Conservation (phyloP, 192 early-diverging fungal species). For the Coemansia furcata region DNA sequence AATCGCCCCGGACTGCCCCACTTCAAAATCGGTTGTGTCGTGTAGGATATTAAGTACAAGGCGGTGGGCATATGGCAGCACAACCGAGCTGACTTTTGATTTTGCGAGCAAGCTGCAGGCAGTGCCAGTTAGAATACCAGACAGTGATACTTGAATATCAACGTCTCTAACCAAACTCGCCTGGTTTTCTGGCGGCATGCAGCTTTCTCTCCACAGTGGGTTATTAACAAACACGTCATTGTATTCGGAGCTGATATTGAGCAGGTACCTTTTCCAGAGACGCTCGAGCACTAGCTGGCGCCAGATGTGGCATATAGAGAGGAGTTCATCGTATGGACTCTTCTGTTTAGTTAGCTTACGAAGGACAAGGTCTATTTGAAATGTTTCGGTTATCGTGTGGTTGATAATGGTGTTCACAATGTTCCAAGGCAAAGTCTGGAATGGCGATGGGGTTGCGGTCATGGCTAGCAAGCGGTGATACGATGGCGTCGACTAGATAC, state of each 20-base stretch:
- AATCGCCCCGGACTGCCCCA: background rate
- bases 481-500: background rate
- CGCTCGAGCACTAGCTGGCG: background rate
- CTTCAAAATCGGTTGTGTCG: background rate
- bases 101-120: background rate
- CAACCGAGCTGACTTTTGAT: background rate
- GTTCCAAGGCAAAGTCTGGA: slow-evolving; percentile 1
- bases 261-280: background rate
- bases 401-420: slow-evolving; percentile 4
- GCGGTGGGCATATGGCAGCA: background rate
- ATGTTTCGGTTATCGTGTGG: background rate
- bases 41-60: background rate
- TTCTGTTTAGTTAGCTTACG: background rate
- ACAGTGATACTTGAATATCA: background rate
- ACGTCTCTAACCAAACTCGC: background rate
- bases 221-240: background rate
- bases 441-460: background rate
- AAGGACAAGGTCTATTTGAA: background rate
- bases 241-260: background rate
- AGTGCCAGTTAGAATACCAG: background rate
- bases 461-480: background rate
- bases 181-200: background rate
- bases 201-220: background rate
- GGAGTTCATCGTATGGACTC: background rate
- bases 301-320: background rate